Conservation (phyloP, 257 asterid genomes). For the Marsdenia floribunda region DNA sequence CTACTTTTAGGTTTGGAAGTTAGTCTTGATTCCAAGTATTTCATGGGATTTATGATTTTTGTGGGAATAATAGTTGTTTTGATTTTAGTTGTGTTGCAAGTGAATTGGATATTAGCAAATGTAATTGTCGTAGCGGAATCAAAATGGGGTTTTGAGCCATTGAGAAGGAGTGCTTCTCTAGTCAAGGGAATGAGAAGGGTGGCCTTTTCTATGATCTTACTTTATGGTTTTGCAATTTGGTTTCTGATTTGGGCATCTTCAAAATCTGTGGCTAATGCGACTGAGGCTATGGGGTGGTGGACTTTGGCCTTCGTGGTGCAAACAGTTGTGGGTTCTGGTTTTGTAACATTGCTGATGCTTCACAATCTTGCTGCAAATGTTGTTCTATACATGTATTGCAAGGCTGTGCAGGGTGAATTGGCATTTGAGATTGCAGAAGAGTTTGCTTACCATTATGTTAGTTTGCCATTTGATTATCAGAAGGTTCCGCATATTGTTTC, state of each 20-base stretch:
- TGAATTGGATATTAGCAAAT: constrained; percentile 41
- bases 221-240: constrained; percentile 16
- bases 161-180: constrained; percentile 49
- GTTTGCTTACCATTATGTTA: constrained; percentile 65
- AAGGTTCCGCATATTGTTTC: constrained; percentile 85
- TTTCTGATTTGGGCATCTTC: constrained; percentile 28
- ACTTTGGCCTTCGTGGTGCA: constrained; percentile 47
- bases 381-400: constrained; percentile 54
- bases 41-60: constrained; percentile 10
- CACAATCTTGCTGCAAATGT: constrained; percentile 31
- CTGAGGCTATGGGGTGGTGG: constrained; percentile 35
- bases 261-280: constrained; percentile 20
- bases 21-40: constrained; percentile 21
- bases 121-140: constrained; percentile 60
- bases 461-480: constrained; percentile 73
- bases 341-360: constrained; percentile 33
- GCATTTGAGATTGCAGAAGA: constrained; percentile 81
- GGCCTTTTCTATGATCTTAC: constrained; percentile 24
- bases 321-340: constrained; percentile 35
- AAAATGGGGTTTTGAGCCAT: constrained; percentile 54
- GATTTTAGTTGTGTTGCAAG: constrained; percentile 26
- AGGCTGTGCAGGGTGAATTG: constrained; percentile 71
- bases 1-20: constrained; percentile 34
- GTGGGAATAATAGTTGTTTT: constrained; percentile 6
- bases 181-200: constrained; percentile 48